Evolutionary conservation across 192 early-diverging fungal species (phyloP).

Genomic region (Entrophospora sp.): DNA sequence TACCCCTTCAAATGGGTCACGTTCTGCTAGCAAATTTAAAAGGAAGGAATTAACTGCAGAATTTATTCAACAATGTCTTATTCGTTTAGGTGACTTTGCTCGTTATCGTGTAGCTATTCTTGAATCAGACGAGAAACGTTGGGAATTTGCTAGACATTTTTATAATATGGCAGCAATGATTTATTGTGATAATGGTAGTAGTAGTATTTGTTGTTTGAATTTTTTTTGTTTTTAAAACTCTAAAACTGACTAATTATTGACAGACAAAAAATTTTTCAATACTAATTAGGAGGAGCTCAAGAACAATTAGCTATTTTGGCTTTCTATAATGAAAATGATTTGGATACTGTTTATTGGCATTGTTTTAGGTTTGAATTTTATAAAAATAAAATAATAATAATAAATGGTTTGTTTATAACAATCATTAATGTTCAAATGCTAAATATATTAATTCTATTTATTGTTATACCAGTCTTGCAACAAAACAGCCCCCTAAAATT

Average conservation of each 20-base stretch:
- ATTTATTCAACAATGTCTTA: constrained; percentile 41
- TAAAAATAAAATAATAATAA: neutral
- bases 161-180: constrained; percentile 1
- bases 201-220: neutral
- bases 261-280: no score
- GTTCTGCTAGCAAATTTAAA: neutral
- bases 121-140: constrained; percentile 20
- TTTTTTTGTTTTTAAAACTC: constrained; percentile 18
- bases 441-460: neutral
- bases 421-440: neutral
- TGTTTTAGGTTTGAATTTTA: constrained; percentile 28
- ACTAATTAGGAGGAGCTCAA: constrained; percentile 32
- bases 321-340: constrained; percentile 27
- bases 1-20: constrained; percentile 4
- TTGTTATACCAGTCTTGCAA: constrained; percentile 33
- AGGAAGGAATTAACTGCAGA: constrained; percentile 28
- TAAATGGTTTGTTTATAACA: neutral
- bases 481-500: constrained; percentile 38
- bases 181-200: constrained; percentile 10
- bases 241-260: no score
- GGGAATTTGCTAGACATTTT: constrained; percentile 12
- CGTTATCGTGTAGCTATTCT: constrained; percentile 37
- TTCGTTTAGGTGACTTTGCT: constrained; percentile 48
- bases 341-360: constrained; percentile 40
- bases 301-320: constrained; percentile 37